A percentile compares a stretch with the other conserved stretches of the same genome.
phyloP scores from a whole-genome alignment of 2,329 filamentous ascomycete species.

The Microsporum ferrugineum region DNA sequence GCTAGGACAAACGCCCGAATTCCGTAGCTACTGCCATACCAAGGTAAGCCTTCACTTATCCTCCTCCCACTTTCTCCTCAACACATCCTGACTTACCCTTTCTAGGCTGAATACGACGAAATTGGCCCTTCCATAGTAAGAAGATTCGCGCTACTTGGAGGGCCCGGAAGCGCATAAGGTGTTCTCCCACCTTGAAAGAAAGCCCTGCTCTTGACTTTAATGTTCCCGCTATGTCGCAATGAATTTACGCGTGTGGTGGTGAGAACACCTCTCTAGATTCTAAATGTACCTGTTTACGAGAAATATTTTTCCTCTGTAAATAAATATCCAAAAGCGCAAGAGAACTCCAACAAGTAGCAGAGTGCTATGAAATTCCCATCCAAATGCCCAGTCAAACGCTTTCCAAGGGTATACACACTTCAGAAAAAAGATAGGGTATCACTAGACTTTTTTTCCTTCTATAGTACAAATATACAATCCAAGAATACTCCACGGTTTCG shows the following conservation, averaged over 20 bases:
- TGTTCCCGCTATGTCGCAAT: not conserved
- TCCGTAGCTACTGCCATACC: constrained; percentile 96
- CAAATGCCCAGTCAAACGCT: not conserved
- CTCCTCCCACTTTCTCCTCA: constrained; percentile 2
- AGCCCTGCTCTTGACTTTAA: not conserved
- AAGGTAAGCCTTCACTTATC: constrained; percentile 42
- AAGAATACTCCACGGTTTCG: not conserved
- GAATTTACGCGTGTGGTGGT: not conserved
- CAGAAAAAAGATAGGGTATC: not conserved
- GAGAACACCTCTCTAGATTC: not conserved
- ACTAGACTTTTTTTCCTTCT: not conserved
- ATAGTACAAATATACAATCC: not conserved
- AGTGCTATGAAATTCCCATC: not conserved
- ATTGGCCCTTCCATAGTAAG: constrained; percentile 91
- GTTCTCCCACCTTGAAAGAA: not conserved
- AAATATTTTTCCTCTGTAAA: not conserved
- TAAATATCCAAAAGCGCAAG: not conserved
- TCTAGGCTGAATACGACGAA: constrained; percentile 64
- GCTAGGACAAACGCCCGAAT: constrained; percentile 93
- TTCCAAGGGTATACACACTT: not conserved
- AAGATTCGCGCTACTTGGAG: constrained; percentile 85
- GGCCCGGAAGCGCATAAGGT: constrained; percentile 53
- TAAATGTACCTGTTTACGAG: constrained; percentile 1
- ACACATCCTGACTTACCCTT: constrained; percentile 4
- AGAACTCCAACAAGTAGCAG: not conserved